phyloP scores from a whole-genome alignment of 2,329 filamentous ascomycete genomes.

The Seiridium cupressi region DNA sequence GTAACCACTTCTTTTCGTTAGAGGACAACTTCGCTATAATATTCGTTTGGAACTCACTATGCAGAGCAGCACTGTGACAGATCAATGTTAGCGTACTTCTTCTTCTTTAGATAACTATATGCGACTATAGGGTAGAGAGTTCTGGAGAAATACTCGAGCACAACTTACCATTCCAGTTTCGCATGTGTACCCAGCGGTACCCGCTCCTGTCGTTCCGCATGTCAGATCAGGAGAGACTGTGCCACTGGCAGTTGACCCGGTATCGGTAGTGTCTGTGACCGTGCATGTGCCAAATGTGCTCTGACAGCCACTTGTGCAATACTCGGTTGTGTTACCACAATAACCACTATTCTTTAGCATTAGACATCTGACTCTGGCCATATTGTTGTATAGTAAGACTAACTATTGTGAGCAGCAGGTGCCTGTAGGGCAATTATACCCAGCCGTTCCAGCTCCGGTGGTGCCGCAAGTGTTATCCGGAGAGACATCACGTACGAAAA shows the following conservation, averaged over 20 bases:
- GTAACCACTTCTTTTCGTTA: slow-evolving; percentile 15
- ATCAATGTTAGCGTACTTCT: too few species aligned
- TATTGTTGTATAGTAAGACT: slow-evolving; percentile 4
- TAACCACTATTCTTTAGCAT: slow-evolving; percentile 13
- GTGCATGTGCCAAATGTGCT: slow-evolving; percentile 17
- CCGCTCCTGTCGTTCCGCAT: slow-evolving; percentile 1
- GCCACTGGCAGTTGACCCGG: background rate
- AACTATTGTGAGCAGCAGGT: slow-evolving; percentile 22
- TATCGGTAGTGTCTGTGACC: background rate
- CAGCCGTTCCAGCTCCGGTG: slow-evolving; percentile 19
- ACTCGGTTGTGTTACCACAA: slow-evolving; percentile 19
- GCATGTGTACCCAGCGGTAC: slow-evolving; percentile 3
- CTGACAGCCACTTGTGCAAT: slow-evolving; percentile 22
- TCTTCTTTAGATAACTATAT: too few species aligned
- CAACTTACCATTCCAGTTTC: background rate
- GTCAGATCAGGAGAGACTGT: slow-evolving; percentile 8
- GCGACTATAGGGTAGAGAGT: too few species aligned
- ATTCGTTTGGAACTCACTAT: background rate
- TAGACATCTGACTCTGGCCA: background rate
- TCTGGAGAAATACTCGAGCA: too few species aligned
- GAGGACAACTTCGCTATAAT: background rate
- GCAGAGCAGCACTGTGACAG: slow-evolving; percentile 1
- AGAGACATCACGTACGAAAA: slow-evolving; percentile 11
- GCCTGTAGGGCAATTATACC: slow-evolving; percentile 20
- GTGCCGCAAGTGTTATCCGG: slow-evolving; percentile 22